These are phyloP conservation scores for Microglena sp. DNA, from an alignment of 139 green algal genomes.

Conservation along the genomic window DNA sequence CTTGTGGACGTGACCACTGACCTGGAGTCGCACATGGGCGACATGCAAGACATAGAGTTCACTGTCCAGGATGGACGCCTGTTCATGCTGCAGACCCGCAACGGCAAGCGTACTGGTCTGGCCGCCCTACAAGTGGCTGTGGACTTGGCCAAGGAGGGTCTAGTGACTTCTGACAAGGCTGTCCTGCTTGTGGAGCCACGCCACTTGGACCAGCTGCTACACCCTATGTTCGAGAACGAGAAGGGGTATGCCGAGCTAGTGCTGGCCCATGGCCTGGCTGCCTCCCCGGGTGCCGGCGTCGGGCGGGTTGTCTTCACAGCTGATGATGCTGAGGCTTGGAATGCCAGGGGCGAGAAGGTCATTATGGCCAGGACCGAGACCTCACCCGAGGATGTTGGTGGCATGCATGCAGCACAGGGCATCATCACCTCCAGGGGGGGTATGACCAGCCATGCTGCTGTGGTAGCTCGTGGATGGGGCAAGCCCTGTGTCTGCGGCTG, in stretches of 20 bases:
- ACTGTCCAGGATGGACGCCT: slow-evolving; percentile 76
- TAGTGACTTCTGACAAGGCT: slow-evolving; percentile 32
- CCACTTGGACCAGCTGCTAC: slow-evolving; percentile 84
- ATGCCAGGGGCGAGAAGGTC: slow-evolving; percentile 37
- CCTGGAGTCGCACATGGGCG: slow-evolving; percentile 74
- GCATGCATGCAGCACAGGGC: slow-evolving; percentile 59
- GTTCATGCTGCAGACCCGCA: slow-evolving; percentile 80
- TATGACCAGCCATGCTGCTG: slow-evolving; percentile 82
- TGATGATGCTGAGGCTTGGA: slow-evolving; percentile 65
- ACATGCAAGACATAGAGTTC: slow-evolving; percentile 92
- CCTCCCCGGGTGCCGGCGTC: slow-evolving; percentile 47
- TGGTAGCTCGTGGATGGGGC: slow-evolving; percentile 67
- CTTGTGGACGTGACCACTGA: slow-evolving; percentile 15
- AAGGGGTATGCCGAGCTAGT: slow-evolving; percentile 21
- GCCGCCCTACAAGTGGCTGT: slow-evolving; percentile 69
- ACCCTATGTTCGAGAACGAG: slow-evolving; percentile 68
- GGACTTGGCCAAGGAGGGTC: slow-evolving; percentile 58
- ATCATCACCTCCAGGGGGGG: slow-evolving; percentile 75
- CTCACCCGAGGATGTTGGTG: slow-evolving; percentile 73
- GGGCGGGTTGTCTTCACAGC: slow-evolving; percentile 67
- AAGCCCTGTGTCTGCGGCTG: slow-evolving; percentile 63
- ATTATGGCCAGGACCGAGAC: slow-evolving; percentile 76
- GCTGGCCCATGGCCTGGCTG: slow-evolving; percentile 17
- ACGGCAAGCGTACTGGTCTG: slow-evolving; percentile 72
- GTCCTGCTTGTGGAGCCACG: slow-evolving; percentile 69